A percentile compares a stretch with the other conserved stretches of the same genome.
These are phyloP conservation scores for Cryptococcus sp. DNA, from an alignment of 1,284 basidiomycete species.

Conservation along the genomic window DNA sequence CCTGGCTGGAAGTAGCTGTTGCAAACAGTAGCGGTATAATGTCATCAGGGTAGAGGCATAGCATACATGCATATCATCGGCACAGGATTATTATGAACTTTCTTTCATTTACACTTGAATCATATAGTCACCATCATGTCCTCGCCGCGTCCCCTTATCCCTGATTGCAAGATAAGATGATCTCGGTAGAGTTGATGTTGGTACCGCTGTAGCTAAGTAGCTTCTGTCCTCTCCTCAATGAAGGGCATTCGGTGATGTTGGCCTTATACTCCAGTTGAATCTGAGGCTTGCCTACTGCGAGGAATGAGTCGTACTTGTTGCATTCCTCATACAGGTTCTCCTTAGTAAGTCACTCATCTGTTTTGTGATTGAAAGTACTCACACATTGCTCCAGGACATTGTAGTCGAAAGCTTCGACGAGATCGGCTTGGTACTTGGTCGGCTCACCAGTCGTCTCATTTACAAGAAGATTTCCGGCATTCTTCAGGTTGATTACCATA, in stretches of 20 bases:
- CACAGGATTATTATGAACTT: too few species aligned
- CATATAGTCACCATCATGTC: too few species aligned
- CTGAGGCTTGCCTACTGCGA: constrained; percentile 26
- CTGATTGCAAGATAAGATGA: constrained; percentile 18
- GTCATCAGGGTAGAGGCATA: too few species aligned
- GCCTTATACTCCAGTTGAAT: constrained; percentile 28
- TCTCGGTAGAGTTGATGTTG: constrained; percentile 12
- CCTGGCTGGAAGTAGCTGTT: too few species aligned
- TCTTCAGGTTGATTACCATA: constrained; percentile 36
- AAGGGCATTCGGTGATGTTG: constrained; percentile 11
- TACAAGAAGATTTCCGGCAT: constrained; percentile 25
- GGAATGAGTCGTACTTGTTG: constrained; percentile 24
- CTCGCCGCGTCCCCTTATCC: too few species aligned
- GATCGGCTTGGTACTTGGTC: constrained; percentile 8
- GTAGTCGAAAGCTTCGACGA: constrained; percentile 23
- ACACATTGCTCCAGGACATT: constrained; percentile 23
- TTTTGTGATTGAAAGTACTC: too few species aligned
- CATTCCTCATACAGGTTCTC: too few species aligned
- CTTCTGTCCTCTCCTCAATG: constrained; percentile 7
- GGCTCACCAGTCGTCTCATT: neutral
- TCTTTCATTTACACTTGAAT: too few species aligned
- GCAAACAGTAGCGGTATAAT: too few species aligned
- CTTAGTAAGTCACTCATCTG: too few species aligned
- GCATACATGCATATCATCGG: too few species aligned
- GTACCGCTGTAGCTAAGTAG: constrained; percentile 14